Evolutionary conservation across 148 eudicot genomes (phyloP).

Genomic region (Gaultheria prostrata): DNA sequence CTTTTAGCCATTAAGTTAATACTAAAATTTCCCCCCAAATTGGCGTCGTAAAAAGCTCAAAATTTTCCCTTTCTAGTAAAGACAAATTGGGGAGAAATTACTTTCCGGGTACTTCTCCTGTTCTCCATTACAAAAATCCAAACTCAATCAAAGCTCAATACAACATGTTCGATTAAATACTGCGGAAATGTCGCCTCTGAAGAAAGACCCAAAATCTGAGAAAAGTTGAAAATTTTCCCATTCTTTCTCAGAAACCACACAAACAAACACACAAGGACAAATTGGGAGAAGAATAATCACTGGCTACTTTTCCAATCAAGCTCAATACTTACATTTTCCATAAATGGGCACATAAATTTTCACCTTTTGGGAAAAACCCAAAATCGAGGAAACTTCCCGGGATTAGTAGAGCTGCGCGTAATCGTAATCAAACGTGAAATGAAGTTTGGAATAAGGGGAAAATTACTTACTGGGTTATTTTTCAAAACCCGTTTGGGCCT

Average conservation of each 20-base stretch:
- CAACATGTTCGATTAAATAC: no score
- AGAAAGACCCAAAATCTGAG: neutral
- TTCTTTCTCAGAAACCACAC: neutral
- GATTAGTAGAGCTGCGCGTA: no score
- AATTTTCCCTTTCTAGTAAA: no score
- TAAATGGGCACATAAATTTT: no score
- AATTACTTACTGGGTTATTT: slow-evolving; percentile 18
- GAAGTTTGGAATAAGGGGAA: neutral
- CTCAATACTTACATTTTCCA: neutral
- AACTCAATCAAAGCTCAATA: neutral
- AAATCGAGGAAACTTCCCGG: no score
- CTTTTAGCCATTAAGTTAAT: neutral
- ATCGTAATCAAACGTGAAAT: no score
- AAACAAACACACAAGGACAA: neutral
- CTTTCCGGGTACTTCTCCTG: no score
- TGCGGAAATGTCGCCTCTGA: neutral
- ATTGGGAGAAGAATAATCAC: neutral
- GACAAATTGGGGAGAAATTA: no score
- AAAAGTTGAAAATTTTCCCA: neutral
- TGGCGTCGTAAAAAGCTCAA: no score
- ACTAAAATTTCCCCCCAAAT: no score
- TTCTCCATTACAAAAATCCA: neutral
- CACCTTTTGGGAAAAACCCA: no score
- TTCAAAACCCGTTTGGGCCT: slow-evolving; percentile 23
- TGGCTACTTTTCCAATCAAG: neutral